phyloP scores from a whole-genome alignment of 2,329 filamentous ascomycete species.

The Aspergillus carbonarius region DNA sequence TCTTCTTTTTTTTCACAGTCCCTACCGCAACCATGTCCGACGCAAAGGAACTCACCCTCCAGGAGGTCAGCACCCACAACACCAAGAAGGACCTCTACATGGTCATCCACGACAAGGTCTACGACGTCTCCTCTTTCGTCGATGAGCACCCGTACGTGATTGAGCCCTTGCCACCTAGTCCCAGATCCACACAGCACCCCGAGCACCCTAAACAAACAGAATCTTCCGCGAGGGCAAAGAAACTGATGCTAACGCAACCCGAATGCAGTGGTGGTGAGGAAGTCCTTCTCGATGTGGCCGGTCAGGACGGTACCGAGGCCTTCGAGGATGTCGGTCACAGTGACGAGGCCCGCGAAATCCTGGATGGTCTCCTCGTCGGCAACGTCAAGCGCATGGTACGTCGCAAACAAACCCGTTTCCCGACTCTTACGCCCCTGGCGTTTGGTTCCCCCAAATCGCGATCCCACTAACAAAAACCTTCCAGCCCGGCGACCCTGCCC shows the following conservation, averaged over 20 bases:
- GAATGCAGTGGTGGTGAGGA: slow-evolving; percentile 85
- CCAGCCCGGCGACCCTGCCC: slow-evolving; percentile 72
- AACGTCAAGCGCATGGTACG: slow-evolving; percentile 77
- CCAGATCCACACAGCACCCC: background rate
- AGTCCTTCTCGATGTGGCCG: slow-evolving; percentile 91
- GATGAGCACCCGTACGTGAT: slow-evolving; percentile 87
- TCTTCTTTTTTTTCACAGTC: background rate
- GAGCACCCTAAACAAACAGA: background rate
- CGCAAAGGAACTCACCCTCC: slow-evolving; percentile 67
- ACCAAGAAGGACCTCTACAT: slow-evolving; percentile 90
- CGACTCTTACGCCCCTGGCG: background rate
- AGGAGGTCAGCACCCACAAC: slow-evolving; percentile 81
- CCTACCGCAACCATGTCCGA: slow-evolving; percentile 46
- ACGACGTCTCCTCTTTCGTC: slow-evolving; percentile 83
- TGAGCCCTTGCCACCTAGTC: slow-evolving; percentile 2
- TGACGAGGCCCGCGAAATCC: slow-evolving; percentile 94
- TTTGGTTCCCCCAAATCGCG: background rate
- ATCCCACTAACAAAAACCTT: background rate
- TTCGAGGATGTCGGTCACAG: slow-evolving; percentile 99
- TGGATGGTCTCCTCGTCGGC: slow-evolving; percentile 73
- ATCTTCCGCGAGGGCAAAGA: background rate
- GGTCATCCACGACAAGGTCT: slow-evolving; percentile 95
- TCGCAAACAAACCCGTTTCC: slow-evolving; percentile 14
- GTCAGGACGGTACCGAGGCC: slow-evolving; percentile 94
- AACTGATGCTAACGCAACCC: slow-evolving; percentile 1